These are phyloP conservation scores for Laguncularia racemosa DNA, from an alignment of 345 rosid genomes.

Conservation along the genomic window DNA sequence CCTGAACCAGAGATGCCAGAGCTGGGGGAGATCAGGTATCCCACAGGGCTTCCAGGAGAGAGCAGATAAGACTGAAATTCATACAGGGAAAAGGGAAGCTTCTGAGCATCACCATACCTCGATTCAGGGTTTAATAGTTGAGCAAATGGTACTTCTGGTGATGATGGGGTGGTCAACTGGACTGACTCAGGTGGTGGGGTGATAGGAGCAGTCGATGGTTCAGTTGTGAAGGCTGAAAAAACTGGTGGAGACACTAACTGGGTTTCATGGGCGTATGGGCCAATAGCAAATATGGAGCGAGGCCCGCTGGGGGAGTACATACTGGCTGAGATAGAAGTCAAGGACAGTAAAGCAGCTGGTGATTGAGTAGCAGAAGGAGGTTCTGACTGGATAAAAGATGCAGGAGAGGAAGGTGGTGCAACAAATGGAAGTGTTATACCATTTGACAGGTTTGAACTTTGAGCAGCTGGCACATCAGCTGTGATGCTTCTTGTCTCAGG, in stretches of 20 bases:
- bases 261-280: conserved; percentile 90
- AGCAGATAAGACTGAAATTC: conserved; percentile 79
- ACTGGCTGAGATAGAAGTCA: conserved; percentile 49
- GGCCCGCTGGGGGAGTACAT: conserved; percentile 69
- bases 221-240: conserved; percentile 83
- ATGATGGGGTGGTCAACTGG: conserved; percentile 85
- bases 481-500: conserved; percentile 41
- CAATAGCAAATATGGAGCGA: conserved; percentile 80
- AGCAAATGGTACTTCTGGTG: conserved; percentile 97
- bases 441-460: conserved; percentile 29
- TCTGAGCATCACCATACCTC: conserved; percentile 27
- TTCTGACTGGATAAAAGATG: conserved; percentile 86
- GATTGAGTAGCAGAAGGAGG: conserved; percentile 86
- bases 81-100: conserved; percentile 44
- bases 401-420: conserved; percentile 98
- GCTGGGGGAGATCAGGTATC: conserved; percentile 83
- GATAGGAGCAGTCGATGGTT: conserved; percentile 97
- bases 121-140: conserved; percentile 51
- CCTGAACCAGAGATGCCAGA: conserved; percentile 87
- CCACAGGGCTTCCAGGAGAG: conserved; percentile 94
- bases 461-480: conserved; percentile 27
- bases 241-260: conserved; percentile 95
- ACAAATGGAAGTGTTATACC: conserved; percentile 48
- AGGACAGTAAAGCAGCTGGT: conserved; percentile 59
- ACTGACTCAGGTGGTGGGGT: conserved; percentile 88